A percentile compares a stretch with the other conserved stretches of the same genome.
Conservation (phyloP, 106 monocot genomes). For the Dioscorea dumetorum region DNA sequence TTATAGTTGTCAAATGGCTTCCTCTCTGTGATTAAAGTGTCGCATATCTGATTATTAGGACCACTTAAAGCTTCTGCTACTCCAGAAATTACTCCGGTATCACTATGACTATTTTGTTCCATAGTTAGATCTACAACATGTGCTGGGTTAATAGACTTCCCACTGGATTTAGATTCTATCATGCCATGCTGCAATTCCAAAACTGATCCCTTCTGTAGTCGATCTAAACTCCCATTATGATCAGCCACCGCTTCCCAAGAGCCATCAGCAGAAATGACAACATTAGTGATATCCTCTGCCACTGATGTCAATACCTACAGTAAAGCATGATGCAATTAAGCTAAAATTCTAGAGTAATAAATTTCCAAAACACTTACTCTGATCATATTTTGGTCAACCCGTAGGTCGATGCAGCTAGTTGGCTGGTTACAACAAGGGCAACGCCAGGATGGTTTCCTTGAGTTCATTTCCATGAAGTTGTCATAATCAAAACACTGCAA, state of each 20-base stretch:
- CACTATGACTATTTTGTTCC: constrained; percentile 23
- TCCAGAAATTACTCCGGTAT: background rate
- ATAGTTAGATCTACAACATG: constrained; percentile 46
- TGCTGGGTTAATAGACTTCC: background rate
- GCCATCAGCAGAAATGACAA: constrained; percentile 50
- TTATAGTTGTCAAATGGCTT: constrained; percentile 30
- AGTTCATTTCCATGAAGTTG: constrained; percentile 88
- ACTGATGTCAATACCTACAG: constrained; percentile 44
- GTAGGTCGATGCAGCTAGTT: constrained; percentile 55
- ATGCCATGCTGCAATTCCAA: constrained; percentile 1
- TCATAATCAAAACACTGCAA: constrained; percentile 95
- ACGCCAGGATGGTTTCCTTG: constrained; percentile 80
- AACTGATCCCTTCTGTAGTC: background rate
- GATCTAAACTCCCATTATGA: constrained; percentile 19
- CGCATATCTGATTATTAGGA: background rate
- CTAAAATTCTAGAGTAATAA: background rate
- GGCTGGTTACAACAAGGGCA: constrained; percentile 87
- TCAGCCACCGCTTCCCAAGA: constrained; percentile 36
- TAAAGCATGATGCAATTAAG: background rate
- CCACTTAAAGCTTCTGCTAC: background rate
- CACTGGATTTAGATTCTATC: constrained; percentile 12
- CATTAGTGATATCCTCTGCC: constrained; percentile 31
- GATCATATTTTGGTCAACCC: constrained; percentile 75
- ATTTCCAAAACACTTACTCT: constrained; percentile 37
- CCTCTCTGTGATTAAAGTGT: constrained; percentile 29